Conservation (phyloP, 805 yeast species). For the Millerozyma acaciae region DNA sequence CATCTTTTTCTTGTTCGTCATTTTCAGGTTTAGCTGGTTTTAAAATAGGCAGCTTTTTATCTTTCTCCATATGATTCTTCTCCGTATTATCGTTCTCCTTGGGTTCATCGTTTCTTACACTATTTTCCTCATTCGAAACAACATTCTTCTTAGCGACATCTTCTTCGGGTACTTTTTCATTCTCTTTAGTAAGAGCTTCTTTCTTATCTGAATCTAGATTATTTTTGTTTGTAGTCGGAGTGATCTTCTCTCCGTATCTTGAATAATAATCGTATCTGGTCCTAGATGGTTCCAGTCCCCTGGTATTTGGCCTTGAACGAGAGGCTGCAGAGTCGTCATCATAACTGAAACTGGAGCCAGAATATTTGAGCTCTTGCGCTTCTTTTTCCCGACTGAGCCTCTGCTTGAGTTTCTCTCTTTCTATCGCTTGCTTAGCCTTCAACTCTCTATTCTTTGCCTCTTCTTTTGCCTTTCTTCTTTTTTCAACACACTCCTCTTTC, state of each 20-base stretch:
- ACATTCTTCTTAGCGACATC: neutral
- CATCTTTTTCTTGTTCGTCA: conserved; percentile 1
- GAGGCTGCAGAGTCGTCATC: conserved; percentile 13
- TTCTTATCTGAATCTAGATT: neutral
- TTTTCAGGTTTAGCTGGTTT: neutral
- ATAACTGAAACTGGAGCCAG: conserved; percentile 13
- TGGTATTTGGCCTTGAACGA: conserved; percentile 10
- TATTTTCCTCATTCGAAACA: neutral
- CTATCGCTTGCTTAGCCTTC: conserved; percentile 10
- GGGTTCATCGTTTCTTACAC: neutral
- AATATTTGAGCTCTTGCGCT: conserved; percentile 3
- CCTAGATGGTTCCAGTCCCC: conserved; percentile 12
- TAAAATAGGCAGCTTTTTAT: conserved; percentile 2
- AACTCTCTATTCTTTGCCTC: conserved; percentile 11
- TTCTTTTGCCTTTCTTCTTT: conserved; percentile 20
- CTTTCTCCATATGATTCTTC: conserved; percentile 1
- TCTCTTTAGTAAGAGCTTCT: too few relatives aligned
- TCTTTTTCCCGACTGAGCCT: conserved; percentile 11
- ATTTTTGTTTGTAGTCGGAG: neutral
- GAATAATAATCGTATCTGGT: conserved; percentile 33
- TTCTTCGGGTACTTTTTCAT: neutral
- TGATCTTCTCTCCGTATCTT: conserved; percentile 12
- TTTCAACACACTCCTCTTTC: conserved; percentile 22
- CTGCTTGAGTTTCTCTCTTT: conserved; percentile 10
- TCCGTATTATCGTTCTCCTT: neutral